A percentile compares a stretch with the other conserved stretches of the same genome.
phyloP scores from a whole-genome alignment of 2,329 filamentous ascomycete species.

The Zasmidium cellare region DNA sequence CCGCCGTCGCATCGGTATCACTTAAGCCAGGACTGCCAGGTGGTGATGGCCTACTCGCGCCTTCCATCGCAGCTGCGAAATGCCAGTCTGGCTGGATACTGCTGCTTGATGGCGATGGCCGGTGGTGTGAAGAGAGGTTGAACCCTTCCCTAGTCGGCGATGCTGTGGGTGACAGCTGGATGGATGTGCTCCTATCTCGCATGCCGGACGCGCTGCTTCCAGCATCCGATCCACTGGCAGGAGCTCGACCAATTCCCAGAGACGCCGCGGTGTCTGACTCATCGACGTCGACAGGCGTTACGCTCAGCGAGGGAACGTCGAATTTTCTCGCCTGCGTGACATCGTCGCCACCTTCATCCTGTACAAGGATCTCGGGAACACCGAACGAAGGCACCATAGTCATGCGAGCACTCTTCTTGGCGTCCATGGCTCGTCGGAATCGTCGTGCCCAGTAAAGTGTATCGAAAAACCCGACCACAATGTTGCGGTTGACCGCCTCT shows the following conservation, averaged over 20 bases:
- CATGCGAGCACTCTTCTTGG: slow-evolving; percentile 74
- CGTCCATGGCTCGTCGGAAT: slow-evolving; percentile 74
- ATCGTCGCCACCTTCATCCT: slow-evolving; percentile 65
- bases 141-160: slow-evolving; percentile 22
- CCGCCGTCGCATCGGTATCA: slow-evolving; percentile 24
- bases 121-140: slow-evolving; percentile 25
- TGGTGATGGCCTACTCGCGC: slow-evolving; percentile 34
- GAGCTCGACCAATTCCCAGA: slow-evolving; percentile 22
- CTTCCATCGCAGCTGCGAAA: slow-evolving; percentile 45
- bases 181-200: slow-evolving; percentile 30
- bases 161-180: slow-evolving; percentile 27
- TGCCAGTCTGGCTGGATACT: slow-evolving; percentile 46
- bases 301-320: slow-evolving; percentile 32
- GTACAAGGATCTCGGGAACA: slow-evolving; percentile 87
- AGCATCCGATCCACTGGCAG: slow-evolving; percentile 8
- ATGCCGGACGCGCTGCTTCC: slow-evolving; percentile 6
- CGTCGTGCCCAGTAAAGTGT: slow-evolving; percentile 84
- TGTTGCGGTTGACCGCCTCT: slow-evolving; percentile 85
- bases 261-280: slow-evolving; percentile 35
- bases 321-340: slow-evolving; percentile 35
- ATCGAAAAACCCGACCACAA: slow-evolving; percentile 94
- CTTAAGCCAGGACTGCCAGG: slow-evolving; percentile 26
- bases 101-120: slow-evolving; percentile 26
- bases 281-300: slow-evolving; percentile 33
- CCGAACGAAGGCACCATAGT: slow-evolving; percentile 74